Conservation (phyloP, 164 flowering plant species). For the Nelumbo lutea region DNA sequence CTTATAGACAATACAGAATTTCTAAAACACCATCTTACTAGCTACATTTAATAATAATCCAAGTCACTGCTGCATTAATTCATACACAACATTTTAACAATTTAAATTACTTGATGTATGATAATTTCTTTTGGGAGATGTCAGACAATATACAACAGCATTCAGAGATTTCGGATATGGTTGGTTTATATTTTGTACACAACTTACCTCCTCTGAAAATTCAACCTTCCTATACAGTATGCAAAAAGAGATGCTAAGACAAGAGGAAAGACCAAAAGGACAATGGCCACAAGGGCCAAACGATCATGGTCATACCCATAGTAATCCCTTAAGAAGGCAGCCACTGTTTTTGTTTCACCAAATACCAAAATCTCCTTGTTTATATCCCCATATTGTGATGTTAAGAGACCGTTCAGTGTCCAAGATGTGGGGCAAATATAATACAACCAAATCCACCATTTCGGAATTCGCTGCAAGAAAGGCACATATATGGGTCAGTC, state of each 20-base stretch:
- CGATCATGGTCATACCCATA: background rate
- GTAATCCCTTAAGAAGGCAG: background rate
- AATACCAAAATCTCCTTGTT: background rate
- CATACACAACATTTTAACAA: no score
- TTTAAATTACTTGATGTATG: no score
- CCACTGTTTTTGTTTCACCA: background rate
- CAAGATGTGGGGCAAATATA: background rate
- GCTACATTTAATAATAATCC: no score
- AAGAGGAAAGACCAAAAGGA: background rate
- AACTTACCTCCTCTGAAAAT: background rate
- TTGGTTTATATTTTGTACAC: no score
- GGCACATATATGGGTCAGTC: background rate
- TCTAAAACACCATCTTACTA: no score
- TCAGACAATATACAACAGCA: no score
- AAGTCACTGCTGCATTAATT: no score
- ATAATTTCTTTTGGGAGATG: no score
- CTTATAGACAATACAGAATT: no score
- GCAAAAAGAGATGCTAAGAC: background rate
- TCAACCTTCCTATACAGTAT: background rate
- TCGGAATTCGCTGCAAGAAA: background rate
- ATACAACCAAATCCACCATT: background rate
- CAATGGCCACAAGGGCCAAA: background rate
- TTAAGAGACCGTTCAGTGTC: background rate
- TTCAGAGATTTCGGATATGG: no score
- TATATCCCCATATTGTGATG: background rate